Evolutionary conservation across 495 filamentous ascomycete genomes (phyloP), one percentile per base, ranked within the genome.

Genomic region (Aspergillus sparsus): DNA sequence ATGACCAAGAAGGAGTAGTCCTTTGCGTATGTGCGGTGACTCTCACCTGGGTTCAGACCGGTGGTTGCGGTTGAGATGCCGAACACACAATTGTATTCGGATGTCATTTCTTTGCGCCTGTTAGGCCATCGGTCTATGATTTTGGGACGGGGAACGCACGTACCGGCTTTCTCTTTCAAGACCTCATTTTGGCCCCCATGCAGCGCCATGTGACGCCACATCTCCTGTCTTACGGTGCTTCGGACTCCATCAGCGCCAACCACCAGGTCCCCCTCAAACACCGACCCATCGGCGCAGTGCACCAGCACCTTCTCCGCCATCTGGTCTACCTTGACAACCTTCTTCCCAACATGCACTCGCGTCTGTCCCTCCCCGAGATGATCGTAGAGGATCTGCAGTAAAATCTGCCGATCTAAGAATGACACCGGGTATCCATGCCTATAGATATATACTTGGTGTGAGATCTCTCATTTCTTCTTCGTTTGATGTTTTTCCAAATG

Each of bases 171-270:
- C 33, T 55, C 58, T 15, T 61, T 32, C 32, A 11, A 8, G 15
- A 31, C 49, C 44, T 61, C 37, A 3, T 46, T 33, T 16, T 6
- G 13, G 2, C 36, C 8, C 34, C 53, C 53, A 5, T 18, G 15
- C 7, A 32, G 10, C 18, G 46, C 52, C 60, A 57, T 57, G 42
- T 62, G 37, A 18, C 45, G 34, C 60, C 74, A 70, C 70, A 83
- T 75, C 51, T 77, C 70, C 42, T 64, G 47, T 39, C 77, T 63
- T 10, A 73, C 71, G 37, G 53, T 65, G 59, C 78, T 79, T 41
- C 76, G 71, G 13, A 82, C 72, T 0, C 80, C 82, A 63, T 83
- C 82, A n/a, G 73, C 73, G 0, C 78, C 80, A 4, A 80, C 67
- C 5, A 83, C 63, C 9, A 81, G 15, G 47, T 79, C 58, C 2